phyloP scores from a whole-genome alignment of 139 green algal species.

The Tetradesmus obliquus region DNA sequence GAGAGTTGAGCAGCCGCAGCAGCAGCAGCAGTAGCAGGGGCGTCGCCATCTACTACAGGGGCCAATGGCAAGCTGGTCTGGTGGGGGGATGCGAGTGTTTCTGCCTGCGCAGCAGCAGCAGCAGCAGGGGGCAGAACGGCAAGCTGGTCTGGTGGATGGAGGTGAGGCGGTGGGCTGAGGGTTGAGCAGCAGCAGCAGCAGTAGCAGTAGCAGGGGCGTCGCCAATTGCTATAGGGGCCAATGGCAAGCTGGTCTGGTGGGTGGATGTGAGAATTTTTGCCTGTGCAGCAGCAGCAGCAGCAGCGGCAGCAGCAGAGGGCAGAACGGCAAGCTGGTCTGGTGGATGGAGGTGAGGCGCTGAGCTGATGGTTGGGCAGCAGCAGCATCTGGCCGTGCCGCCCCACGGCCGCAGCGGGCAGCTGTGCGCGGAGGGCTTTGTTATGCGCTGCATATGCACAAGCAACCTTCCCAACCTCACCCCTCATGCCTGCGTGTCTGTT shows the following conservation, averaged over 20 bases:
- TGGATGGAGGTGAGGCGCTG: slow-evolving; percentile 36
- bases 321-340: slow-evolving; percentile 49
- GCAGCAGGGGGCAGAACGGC: slow-evolving; percentile 45
- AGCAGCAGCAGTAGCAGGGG: slow-evolving; percentile 89
- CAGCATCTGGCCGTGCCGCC: background rate
- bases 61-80: slow-evolving; percentile 51
- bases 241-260: slow-evolving; percentile 50
- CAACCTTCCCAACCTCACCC: background rate
- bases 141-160: slow-evolving; percentile 45
- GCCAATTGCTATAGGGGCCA: slow-evolving; percentile 61
- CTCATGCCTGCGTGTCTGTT: background rate
- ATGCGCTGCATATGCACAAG: background rate
- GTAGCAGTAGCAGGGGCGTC: slow-evolving; percentile 92
- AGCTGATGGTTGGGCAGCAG: background rate
- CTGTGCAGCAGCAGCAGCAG: background rate
- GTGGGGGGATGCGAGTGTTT: slow-evolving; percentile 10
- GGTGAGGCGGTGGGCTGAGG: background rate
- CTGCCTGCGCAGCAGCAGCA: background rate
- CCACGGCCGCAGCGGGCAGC: too few relatives aligned
- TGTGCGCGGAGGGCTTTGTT: background rate
- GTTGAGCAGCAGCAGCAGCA: background rate
- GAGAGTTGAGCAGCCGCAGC: background rate
- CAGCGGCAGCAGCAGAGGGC: background rate
- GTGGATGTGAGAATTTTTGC: background rate
- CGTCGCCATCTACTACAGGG: slow-evolving; percentile 68